phyloP scores from a whole-genome alignment of 164 flowering plant genomes.

The Nymphaea colorata region DNA sequence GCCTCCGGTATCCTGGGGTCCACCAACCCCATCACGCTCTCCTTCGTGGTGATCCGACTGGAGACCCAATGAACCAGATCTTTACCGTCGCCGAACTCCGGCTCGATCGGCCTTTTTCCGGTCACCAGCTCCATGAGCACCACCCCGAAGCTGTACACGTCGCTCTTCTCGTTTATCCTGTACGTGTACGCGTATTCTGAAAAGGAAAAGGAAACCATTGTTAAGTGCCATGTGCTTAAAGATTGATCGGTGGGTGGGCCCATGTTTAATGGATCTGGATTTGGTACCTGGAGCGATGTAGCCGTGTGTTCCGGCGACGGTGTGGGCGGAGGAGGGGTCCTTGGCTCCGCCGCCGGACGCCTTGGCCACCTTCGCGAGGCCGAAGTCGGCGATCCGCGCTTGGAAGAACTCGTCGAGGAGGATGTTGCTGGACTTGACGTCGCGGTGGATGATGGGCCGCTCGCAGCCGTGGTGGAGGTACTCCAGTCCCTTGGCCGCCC shows the following conservation, averaged over 20 bases:
- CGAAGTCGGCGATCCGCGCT: constrained; percentile 63
- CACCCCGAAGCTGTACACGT: constrained; percentile 77
- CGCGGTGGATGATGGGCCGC: constrained; percentile 47
- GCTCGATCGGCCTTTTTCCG: constrained; percentile 48
- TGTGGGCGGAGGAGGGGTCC: neutral
- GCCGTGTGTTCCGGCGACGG: constrained; percentile 57
- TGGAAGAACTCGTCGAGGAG: constrained; percentile 40
- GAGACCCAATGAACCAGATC: constrained; percentile 52
- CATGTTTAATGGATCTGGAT: too few species aligned
- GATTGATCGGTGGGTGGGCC: too few species aligned
- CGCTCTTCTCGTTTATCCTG: constrained; percentile 52
- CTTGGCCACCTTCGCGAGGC: constrained; percentile 43
- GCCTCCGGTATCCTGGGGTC: constrained; percentile 34
- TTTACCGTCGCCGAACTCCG: constrained; percentile 50
- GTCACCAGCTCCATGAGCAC: constrained; percentile 68
- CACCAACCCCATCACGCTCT: constrained; percentile 19
- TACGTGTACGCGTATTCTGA: constrained; percentile 60
- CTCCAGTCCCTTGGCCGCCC: constrained; percentile 69
- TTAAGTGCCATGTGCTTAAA: too few species aligned
- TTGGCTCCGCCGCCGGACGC: neutral
- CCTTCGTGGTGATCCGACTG: constrained; percentile 20
- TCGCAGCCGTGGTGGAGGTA: constrained; percentile 68
- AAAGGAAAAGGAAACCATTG: neutral
- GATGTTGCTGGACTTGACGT: constrained; percentile 62
- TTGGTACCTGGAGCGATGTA: constrained; percentile 61